These are phyloP conservation scores for Suillus cothurnatus DNA, from an alignment of 768 basidiomycete species.

Conservation along the genomic window DNA sequence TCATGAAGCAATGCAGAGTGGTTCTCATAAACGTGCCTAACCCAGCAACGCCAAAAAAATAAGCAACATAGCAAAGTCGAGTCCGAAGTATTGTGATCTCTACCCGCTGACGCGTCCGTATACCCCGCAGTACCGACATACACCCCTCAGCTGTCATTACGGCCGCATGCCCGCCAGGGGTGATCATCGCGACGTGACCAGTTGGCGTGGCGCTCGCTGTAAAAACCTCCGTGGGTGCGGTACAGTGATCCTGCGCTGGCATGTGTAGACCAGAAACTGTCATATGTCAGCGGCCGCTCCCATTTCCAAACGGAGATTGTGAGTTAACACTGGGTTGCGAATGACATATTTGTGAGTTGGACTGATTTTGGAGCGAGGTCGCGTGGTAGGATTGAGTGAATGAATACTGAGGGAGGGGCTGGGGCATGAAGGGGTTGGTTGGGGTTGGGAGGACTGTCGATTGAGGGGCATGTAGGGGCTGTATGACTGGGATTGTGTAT, in stretches of 20 bases:
- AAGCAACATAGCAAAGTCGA: not conserved
- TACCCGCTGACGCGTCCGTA: conserved; percentile 1
- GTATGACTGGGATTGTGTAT: conserved; percentile 7
- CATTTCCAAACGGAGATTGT: conserved; percentile 29
- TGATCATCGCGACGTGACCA: conserved; percentile 35
- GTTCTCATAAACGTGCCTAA: not conserved
- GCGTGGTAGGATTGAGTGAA: conserved; percentile 9
- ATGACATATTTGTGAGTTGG: conserved; percentile 6
- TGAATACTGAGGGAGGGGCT: conserved; percentile 15
- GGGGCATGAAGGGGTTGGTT: conserved; percentile 13
- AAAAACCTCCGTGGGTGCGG: conserved; percentile 33
- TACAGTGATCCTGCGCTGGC: conserved; percentile 35
- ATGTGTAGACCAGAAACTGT: conserved; percentile 65
- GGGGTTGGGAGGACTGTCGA: conserved; percentile 3
- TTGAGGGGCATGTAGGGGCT: conserved; percentile 7
- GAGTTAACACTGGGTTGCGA: conserved; percentile 1
- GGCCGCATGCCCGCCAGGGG: conserved; percentile 32
- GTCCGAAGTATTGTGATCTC: not conserved
- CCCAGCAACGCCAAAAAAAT: not conserved
- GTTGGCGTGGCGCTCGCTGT: conserved; percentile 24
- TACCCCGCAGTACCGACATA: conserved; percentile 29
- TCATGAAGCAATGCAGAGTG: conserved; percentile 6
- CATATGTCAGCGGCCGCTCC: conserved; percentile 48
- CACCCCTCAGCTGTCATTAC: conserved; percentile 34
- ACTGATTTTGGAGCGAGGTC: conserved; percentile 9